Base-by-base conservation (phyloP, 495 filamentous ascomycete genomes). In the Penicillium pulvis region DNA sequence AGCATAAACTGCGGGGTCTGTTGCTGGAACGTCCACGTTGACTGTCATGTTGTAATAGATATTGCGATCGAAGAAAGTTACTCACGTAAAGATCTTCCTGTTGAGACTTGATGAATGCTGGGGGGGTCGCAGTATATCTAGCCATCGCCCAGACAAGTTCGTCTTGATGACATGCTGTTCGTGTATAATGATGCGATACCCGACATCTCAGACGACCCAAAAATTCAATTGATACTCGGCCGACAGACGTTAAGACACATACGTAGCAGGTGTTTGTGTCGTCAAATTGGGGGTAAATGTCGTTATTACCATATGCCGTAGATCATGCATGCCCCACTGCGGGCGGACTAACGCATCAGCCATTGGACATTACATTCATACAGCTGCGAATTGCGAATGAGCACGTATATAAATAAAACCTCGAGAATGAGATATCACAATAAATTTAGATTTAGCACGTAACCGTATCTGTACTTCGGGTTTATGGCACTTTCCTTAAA, bases 1-100 rank as follows among this genome's bases (percentile, higher is more conserved):
- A 20, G 72, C 64, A 59, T 85, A 86, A 50, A 84, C 68, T 23
- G 74, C 64, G 10, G 82, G 82, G 62, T 86, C 78, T 24, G 80
- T 77, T 8, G 71, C 66, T 4, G 71, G 68, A 30, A 73, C 47
- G 19, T 17, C 44, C 8, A 24, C 20, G 19, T 17, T 48, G 9
- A 30, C 20, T 35, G 23, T 43, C 39, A 41, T 52, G 0, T 12
- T 41, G 14, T 2, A 17, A 8, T 5, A 8, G 31, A 9, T 33
- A 7, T 8, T 31, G 26, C 17, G 26, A 30, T 17, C 4, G 17
- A 31, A 31, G 16, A 1, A 31, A 31, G 26, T 17, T 49, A 31
- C 6, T 44, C 42, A 6, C 6, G 20, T 1, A 26, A 46, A 50
- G 17, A 11, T 43, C 5, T 14, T 5, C 9, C 24, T 42, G 43